Percentiles rank a stretch among this genome's conserved stretches.
phyloP scores from a whole-genome alignment of 352 stramenopile genomes.

The Pythium scleroteichum region DNA sequence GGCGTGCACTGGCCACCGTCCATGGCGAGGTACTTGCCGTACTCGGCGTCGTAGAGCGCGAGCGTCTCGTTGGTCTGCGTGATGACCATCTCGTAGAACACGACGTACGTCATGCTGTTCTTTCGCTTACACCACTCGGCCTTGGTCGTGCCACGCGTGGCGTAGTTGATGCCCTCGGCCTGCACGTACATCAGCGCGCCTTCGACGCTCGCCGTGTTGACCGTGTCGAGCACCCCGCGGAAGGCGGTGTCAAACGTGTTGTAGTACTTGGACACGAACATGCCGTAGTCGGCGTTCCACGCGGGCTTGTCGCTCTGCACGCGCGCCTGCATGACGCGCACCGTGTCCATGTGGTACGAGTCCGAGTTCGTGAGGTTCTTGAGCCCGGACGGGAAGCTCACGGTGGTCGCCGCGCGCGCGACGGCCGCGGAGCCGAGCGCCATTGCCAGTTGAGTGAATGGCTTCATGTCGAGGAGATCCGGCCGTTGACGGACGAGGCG shows the following conservation, averaged over 20 bases:
- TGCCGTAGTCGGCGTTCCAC: conserved; percentile 43
- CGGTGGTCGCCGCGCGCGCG: conserved; percentile 6
- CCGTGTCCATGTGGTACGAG: conserved; percentile 54
- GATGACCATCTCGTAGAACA: conserved; percentile 83
- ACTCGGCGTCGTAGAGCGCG: conserved; percentile 66
- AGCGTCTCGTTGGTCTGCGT: conserved; percentile 79
- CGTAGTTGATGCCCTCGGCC: conserved; percentile 83
- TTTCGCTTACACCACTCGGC: conserved; percentile 66
- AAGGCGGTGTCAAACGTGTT: conserved; percentile 48
- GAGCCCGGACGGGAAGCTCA: conserved; percentile 27
- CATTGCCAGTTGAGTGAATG: neutral
- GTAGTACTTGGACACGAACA: conserved; percentile 54
- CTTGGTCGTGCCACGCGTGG: conserved; percentile 52
- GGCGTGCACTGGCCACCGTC: conserved; percentile 66
- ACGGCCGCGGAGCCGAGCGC: conserved; percentile 10
- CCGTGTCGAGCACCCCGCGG: conserved; percentile 69
- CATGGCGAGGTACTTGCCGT: conserved; percentile 69
- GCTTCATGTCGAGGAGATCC: conserved; percentile 18
- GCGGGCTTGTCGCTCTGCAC: conserved; percentile 56
- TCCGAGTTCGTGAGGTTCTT: conserved; percentile 36
- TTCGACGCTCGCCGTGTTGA: conserved; percentile 80
- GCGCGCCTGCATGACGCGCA: conserved; percentile 61
- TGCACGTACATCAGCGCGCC: conserved; percentile 88
- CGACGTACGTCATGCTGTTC: conserved; percentile 78
- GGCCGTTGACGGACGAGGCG: no score